These are phyloP conservation scores for Talaromyces stipitatus DNA, from an alignment of 495 filamentous ascomycete species.

Conservation along the genomic window DNA sequence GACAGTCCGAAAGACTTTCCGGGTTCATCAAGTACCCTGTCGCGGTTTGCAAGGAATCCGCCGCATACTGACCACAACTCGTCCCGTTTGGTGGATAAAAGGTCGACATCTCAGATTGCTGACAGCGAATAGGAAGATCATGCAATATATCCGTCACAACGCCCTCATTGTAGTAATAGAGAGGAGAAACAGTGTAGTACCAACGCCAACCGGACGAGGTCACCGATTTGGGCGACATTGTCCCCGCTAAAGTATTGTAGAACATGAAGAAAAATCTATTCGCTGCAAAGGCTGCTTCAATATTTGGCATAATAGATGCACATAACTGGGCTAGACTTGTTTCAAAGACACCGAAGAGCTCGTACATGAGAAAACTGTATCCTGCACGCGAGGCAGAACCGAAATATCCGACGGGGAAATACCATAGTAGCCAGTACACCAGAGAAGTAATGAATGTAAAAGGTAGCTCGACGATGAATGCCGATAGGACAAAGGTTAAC, in stretches of 20 bases:
- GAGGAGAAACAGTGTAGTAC: conserved; percentile 14
- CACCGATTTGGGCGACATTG: conserved; percentile 7
- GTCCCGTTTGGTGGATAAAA: conserved; percentile 51
- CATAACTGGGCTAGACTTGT: conserved; percentile 11
- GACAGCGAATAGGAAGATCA: conserved; percentile 44
- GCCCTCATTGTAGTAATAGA: conserved; percentile 32
- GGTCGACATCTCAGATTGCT: conserved; percentile 39
- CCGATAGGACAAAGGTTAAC: conserved; percentile 60
- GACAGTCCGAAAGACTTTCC: conserved; percentile 46
- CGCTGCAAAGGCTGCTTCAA: conserved; percentile 5
- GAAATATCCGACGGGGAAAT: conserved; percentile 61
- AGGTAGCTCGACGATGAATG: conserved; percentile 67
- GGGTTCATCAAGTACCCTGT: conserved; percentile 54
- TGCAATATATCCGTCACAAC: conserved; percentile 58
- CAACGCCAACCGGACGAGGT: conserved; percentile 14
- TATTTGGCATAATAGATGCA: conserved; percentile 8
- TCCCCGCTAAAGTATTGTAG: conserved; percentile 12
- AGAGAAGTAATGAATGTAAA: conserved; percentile 59
- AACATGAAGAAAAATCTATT: conserved; percentile 15
- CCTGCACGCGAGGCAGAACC: conserved; percentile 26
- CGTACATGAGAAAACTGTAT: conserved; percentile 12
- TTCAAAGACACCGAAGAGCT: conserved; percentile 9
- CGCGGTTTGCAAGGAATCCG: conserved; percentile 36
- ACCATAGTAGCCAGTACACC: conserved; percentile 55
- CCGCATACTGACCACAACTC: conserved; percentile 63